Conservation (phyloP, 768 basidiomycete genomes). For the Asterophora parasitica region DNA sequence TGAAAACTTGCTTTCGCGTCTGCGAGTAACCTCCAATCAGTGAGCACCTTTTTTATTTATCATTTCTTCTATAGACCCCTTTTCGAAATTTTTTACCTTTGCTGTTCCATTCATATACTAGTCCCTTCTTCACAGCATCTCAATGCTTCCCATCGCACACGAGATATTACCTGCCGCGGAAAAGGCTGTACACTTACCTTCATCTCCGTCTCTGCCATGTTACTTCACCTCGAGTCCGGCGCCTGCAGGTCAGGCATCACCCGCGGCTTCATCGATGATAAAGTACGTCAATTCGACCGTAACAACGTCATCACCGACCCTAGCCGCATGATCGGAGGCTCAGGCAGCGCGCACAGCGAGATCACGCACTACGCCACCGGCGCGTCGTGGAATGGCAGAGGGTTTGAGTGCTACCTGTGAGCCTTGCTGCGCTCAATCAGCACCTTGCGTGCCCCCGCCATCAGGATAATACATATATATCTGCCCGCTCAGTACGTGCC, state of each 20-base stretch:
- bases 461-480: conserved; percentile 46
- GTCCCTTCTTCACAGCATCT: conserved; percentile 33
- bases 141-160: conserved; percentile 48
- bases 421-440: conserved; percentile 46
- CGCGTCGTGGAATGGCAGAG: conserved; percentile 39
- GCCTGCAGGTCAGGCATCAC: conserved; percentile 46
- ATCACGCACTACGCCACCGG: conserved; percentile 30
- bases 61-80: neutral
- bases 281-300: conserved; percentile 39
- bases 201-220: conserved; percentile 48
- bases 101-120: neutral
- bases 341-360: conserved; percentile 5
- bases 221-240: conserved; percentile 62
- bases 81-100: neutral
- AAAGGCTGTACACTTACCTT: conserved; percentile 43
- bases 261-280: conserved; percentile 35
- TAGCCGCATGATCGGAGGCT: conserved; percentile 40
- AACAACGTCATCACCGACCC: conserved; percentile 52
- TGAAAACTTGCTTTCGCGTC: conserved; percentile 43
- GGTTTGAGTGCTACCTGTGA: conserved; percentile 66
- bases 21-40: conserved; percentile 29
- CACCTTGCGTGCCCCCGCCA: conserved; percentile 64
- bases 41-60: conserved; percentile 9
- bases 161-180: conserved; percentile 31
- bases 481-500: conserved; percentile 47